Evolutionary conservation across 257 asterid genomes (phyloP).

Genomic region (Rhazya stricta): DNA sequence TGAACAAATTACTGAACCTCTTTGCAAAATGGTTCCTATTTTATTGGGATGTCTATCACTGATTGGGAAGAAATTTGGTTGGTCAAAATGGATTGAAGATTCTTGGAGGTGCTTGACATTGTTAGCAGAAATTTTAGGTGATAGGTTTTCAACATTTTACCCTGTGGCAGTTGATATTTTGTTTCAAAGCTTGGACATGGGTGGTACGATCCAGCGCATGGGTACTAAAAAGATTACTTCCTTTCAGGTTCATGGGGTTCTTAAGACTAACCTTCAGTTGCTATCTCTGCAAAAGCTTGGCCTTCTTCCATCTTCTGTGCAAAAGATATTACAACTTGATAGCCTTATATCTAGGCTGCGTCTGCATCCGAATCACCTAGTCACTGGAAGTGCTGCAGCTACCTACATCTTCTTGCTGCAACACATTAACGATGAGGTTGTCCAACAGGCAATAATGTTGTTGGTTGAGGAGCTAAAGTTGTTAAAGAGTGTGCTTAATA

Average conservation of each 20-base stretch:
- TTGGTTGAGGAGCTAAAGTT: constrained; percentile 73
- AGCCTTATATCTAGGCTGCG: constrained; percentile 83
- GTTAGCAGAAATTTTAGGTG: constrained; percentile 92
- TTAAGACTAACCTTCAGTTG: constrained; percentile 88
- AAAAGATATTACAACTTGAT: constrained; percentile 57
- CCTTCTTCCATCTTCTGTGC: constrained; percentile 67
- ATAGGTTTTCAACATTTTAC: constrained; percentile 72
- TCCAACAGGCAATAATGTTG: constrained; percentile 54
- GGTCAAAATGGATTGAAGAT: constrained; percentile 94
- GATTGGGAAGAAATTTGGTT: constrained; percentile 87
- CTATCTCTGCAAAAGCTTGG: constrained; percentile 93
- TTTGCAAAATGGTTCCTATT: constrained; percentile 78
- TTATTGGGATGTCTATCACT: constrained; percentile 71
- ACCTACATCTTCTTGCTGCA: constrained; percentile 87
- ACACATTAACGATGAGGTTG: constrained; percentile 67
- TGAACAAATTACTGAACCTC: constrained; percentile 77
- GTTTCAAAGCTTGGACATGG: constrained; percentile 77
- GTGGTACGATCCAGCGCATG: constrained; percentile 27
- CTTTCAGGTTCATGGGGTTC: constrained; percentile 92
- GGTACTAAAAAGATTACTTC: constrained; percentile 47
- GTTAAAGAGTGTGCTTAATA: constrained; percentile 44
- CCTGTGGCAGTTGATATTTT: constrained; percentile 69
- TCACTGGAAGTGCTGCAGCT: constrained; percentile 89
- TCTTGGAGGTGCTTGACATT: constrained; percentile 98
- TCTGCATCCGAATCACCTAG: constrained; percentile 88